phyloP scores from a whole-genome alignment of 2,329 filamentous ascomycete genomes.

The Dissoconium aciculare region DNA sequence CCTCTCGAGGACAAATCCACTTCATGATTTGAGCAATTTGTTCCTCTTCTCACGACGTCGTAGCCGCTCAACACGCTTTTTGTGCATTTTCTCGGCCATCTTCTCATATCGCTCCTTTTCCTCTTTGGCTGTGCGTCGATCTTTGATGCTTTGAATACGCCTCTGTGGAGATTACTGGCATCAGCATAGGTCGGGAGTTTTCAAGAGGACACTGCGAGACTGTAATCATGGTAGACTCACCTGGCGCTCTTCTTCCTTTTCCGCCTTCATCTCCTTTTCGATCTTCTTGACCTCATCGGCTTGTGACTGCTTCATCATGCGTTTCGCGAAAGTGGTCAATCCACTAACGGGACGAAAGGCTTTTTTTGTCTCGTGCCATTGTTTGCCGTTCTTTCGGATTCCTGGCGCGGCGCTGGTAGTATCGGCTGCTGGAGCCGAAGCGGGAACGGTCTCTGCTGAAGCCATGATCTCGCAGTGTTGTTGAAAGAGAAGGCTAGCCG shows the following conservation, averaged over 20 bases:
- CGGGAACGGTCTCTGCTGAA: constrained; percentile 22
- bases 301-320: constrained; percentile 53
- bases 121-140: constrained; percentile 75
- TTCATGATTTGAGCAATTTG: constrained; percentile 47
- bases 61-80: constrained; percentile 80
- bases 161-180: constrained; percentile 36
- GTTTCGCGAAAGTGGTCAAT: constrained; percentile 63
- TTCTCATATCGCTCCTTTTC: constrained; percentile 87
- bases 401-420: constrained; percentile 25
- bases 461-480: too few relatives aligned
- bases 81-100: constrained; percentile 96
- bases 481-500: too few relatives aligned
- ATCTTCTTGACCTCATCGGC: constrained; percentile 72
- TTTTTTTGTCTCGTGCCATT: constrained; percentile 75
- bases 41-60: constrained; percentile 96
- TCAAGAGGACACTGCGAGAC: too few relatives aligned
- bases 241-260: constrained; percentile 80
- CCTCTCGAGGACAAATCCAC: too few relatives aligned
- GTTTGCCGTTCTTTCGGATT: constrained; percentile 85
- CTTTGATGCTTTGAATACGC: constrained; percentile 64
- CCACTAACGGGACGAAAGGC: constrained; percentile 73
- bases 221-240: constrained; percentile 43
- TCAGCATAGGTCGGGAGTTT: too few relatives aligned
- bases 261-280: constrained; percentile 89
- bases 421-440: constrained; percentile 20